Evolutionary conservation across 2,329 filamentous ascomycete species (phyloP).

Genomic region (Monosporascus sp.): DNA sequence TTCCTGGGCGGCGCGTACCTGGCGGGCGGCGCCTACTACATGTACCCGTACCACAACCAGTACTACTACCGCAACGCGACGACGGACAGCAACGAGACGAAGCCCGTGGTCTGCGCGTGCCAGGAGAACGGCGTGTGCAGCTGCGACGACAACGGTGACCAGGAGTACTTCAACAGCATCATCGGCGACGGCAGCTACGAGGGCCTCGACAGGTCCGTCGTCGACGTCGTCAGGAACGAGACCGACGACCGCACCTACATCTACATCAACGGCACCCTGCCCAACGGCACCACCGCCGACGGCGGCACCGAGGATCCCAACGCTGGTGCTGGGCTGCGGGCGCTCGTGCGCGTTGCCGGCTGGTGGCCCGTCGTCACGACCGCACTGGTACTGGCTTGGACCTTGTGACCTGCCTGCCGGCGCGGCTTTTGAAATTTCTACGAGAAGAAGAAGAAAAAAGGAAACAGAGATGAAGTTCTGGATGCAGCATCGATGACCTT

Average conservation of each 20-base stretch:
- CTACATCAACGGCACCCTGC: slow-evolving; percentile 69
- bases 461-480: too few species aligned
- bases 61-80: slow-evolving; percentile 46
- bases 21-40: slow-evolving; percentile 42
- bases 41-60: slow-evolving; percentile 45
- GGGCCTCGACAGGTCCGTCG: slow-evolving; percentile 54
- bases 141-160: slow-evolving; percentile 59
- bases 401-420: slow-evolving; percentile 26
- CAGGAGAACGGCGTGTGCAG: slow-evolving; percentile 44
- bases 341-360: slow-evolving; percentile 34
- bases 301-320: slow-evolving; percentile 37
- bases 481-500: too few species aligned
- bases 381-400: slow-evolving; percentile 38
- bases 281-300: slow-evolving; percentile 57
- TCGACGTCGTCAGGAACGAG: slow-evolving; percentile 58
- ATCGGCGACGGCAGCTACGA: slow-evolving; percentile 60
- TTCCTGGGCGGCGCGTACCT: slow-evolving; percentile 58
- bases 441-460: too few species aligned
- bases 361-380: slow-evolving; percentile 45
- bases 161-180: slow-evolving; percentile 55
- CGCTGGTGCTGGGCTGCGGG: slow-evolving; percentile 28
- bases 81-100: slow-evolving; percentile 49
- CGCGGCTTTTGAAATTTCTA: too few species aligned
- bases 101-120: slow-evolving; percentile 58
- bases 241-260: slow-evolving; percentile 52